Percentiles rank a stretch among this genome's conserved stretches.
phyloP scores from a whole-genome alignment of 2,329 filamentous ascomycete genomes.

The Fusarium sp. region DNA sequence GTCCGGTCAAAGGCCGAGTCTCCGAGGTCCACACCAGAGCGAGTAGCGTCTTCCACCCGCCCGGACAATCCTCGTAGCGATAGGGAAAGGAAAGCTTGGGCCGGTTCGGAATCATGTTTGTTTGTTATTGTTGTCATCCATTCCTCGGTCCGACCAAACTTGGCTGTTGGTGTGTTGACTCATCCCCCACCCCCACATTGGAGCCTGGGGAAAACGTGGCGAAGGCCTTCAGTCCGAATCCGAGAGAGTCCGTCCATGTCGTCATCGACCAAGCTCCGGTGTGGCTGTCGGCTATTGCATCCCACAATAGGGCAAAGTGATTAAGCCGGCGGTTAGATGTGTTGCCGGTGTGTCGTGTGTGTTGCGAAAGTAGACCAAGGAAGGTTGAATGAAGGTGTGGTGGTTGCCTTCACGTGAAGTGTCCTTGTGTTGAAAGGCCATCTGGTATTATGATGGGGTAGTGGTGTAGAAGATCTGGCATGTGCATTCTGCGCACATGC shows the following conservation, averaged over 20 bases:
- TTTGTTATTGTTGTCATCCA: slow-evolving; percentile 34
- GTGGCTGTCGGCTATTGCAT: slow-evolving; percentile 19
- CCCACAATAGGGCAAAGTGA: neutral
- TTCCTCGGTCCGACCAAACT: slow-evolving; percentile 4
- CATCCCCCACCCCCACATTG: slow-evolving; percentile 27
- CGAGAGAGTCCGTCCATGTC: slow-evolving; percentile 24
- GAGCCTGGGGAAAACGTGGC: slow-evolving; percentile 21
- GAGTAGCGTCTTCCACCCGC: slow-evolving; percentile 24
- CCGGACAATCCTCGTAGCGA: slow-evolving; percentile 19
- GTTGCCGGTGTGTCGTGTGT: slow-evolving; percentile 8
- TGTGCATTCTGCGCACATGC: slow-evolving; percentile 42
- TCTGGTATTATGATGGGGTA: slow-evolving; percentile 27
- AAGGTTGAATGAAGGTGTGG: slow-evolving; percentile 15
- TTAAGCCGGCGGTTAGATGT: slow-evolving; percentile 29
- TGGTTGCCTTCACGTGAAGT: slow-evolving; percentile 18
- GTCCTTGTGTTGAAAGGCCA: slow-evolving; percentile 12
- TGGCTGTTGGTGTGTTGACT: slow-evolving; percentile 21
- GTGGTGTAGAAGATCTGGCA: slow-evolving; percentile 34
- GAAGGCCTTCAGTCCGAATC: slow-evolving; percentile 4
- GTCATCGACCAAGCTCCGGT: slow-evolving; percentile 33
- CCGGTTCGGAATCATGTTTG: slow-evolving; percentile 31
- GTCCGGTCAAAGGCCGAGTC: slow-evolving; percentile 18
- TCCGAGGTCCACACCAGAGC: slow-evolving; percentile 25
- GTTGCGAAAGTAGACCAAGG: slow-evolving; percentile 15
- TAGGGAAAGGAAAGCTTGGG: slow-evolving; percentile 16